Base-by-base conservation (phyloP, 1,139 yeast species). In the Eremothecium cymbalariae region DNA sequence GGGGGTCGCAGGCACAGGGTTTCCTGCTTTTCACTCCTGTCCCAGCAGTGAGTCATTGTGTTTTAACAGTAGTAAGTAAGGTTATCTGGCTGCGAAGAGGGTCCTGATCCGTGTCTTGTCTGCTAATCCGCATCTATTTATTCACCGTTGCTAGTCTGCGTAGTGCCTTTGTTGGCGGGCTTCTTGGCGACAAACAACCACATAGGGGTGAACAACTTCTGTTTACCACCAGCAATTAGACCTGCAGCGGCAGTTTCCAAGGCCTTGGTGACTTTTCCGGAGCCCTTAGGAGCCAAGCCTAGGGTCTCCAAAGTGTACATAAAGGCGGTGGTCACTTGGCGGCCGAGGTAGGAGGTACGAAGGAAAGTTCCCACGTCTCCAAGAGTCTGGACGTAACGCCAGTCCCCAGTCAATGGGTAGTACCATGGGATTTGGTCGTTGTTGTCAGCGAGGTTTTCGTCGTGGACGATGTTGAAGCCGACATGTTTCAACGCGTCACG, bases 201-300 rank as follows among this genome's bases (percentile, higher is more conserved):
- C 97, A 88, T 88, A 56, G 97, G 97, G 31, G 96, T 86, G 65
- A 88, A 88, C 50, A 88, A 70, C 55, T 81, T 79, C 61, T 79
- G 72, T 62, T 71, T 72, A 61, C 95, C 98, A 63, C 98, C 98
- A 41, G 76, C 84, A 41, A 88, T 96, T 57, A 90, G 75, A 62
- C 88, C 88, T 44, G 88, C 77, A 40, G 98, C 98, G 44, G 98
- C 98, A 57, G 88, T 94, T 67, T 90, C 98, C 50, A 90, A 74
- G 24, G 97, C 96, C 45, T 67, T 70, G 28, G 97, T 85, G 45
- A 90, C 97, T 66, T 84, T 79, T 59, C 71, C 73, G 32, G 97
- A 83, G 41, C 95, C 98, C 63, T 81, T 76, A 58, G 98, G 97
- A 33, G 96, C 97, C 42, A 90, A 53, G 37, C 95, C 93, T 24